These are phyloP conservation scores for Citrullus colocynthis DNA, from an alignment of 306 rosid genomes.

Conservation along the genomic window DNA sequence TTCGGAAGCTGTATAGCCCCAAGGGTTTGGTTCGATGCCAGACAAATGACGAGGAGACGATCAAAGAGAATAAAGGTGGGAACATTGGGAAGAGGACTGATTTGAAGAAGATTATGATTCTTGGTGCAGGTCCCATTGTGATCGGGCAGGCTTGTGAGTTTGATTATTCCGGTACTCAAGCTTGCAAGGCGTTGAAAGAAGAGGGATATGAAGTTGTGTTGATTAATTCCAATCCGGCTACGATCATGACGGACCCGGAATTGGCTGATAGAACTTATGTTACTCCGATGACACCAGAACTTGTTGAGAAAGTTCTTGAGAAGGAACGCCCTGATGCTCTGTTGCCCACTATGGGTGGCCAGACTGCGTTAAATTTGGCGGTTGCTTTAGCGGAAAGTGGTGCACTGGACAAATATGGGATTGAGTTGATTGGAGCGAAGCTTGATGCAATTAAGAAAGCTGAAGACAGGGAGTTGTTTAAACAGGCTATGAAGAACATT, in stretches of 20 bases:
- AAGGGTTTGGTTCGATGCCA: conserved; percentile 13
- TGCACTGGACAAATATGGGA: conserved; percentile 50
- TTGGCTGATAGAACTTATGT: conserved; percentile 68
- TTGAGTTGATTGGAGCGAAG: conserved; percentile 88
- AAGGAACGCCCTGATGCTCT: conserved; percentile 85
- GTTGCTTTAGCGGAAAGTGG: conserved; percentile 77
- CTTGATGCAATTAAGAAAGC: conserved; percentile 84
- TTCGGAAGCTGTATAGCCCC: neutral
- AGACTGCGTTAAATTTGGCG: conserved; percentile 81
- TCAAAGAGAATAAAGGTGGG: neutral
- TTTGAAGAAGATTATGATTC: conserved; percentile 77
- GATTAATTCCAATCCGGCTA: conserved; percentile 90
- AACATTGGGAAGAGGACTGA: conserved; percentile 57
- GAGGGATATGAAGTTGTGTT: conserved; percentile 76
- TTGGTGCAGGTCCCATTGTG: conserved; percentile 93
- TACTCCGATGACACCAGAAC: conserved; percentile 84
- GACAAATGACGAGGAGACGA: conserved; percentile 22
- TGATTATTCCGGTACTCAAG: conserved; percentile 94
- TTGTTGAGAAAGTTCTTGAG: conserved; percentile 72
- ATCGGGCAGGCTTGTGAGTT: conserved; percentile 96
- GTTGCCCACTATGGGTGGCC: conserved; percentile 95
- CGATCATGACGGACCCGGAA: conserved; percentile 97
- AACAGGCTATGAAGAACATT: conserved; percentile 77
- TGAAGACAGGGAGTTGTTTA: conserved; percentile 82
- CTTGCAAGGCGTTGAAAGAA: conserved; percentile 80